These are phyloP conservation scores for Kitagawia praeruptora DNA, from an alignment of 129 eudicot genomes.

Conservation along the genomic window DNA sequence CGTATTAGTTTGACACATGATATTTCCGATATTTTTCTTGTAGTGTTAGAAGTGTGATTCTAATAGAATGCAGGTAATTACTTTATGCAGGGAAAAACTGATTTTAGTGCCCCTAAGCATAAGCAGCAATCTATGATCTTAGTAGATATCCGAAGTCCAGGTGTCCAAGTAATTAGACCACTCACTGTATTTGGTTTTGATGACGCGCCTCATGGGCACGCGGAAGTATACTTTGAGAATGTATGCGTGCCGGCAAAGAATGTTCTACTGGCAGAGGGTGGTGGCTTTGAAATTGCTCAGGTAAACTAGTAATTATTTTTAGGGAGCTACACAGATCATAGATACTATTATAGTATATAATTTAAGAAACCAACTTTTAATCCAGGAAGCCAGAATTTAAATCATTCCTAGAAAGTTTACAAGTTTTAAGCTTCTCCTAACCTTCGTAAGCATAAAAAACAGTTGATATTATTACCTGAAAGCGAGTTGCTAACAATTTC, in stretches of 20 bases:
- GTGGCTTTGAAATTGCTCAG: constrained; percentile 99
- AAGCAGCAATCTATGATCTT: constrained; percentile 95
- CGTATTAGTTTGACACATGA: constrained; percentile 15
- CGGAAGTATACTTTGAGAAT: constrained; percentile 70
- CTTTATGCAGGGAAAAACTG: constrained; percentile 85
- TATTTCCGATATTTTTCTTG: background rate
- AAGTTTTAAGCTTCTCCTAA: background rate
- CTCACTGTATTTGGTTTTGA: constrained; percentile 92
- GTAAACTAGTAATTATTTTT: constrained; percentile 17
- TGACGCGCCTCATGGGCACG: constrained; percentile 99
- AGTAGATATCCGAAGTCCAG: constrained; percentile 79
- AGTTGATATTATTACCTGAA: background rate
- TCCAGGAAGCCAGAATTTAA: background rate
- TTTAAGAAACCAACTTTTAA: background rate
- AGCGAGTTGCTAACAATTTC: background rate
- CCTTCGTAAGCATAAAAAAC: background rate
- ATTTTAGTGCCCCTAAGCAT: constrained; percentile 73
- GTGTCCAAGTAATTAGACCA: constrained; percentile 65
- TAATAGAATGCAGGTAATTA: constrained; percentile 5
- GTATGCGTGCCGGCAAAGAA: constrained; percentile 76
- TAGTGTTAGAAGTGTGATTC: background rate
- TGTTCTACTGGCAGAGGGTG: constrained; percentile 87
- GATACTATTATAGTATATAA: background rate
- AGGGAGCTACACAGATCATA: background rate
- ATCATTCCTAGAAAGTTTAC: background rate